Evolutionary conservation across 768 basidiomycete species (phyloP), one percentile per base, ranked within the genome.

Genomic region (Tricholoma saponaceum): DNA sequence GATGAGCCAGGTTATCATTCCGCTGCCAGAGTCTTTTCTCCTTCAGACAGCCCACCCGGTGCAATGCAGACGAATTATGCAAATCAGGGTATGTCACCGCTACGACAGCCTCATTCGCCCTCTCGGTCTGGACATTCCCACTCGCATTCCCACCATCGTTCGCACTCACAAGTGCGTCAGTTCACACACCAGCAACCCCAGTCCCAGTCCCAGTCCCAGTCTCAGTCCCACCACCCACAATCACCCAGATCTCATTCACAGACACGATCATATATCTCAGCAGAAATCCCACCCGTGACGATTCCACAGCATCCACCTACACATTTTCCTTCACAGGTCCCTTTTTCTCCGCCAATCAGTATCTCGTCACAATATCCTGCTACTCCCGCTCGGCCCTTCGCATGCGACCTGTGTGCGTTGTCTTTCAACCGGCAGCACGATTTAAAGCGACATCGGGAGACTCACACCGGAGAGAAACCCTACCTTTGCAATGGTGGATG

Each of bases 401-500:
- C 82, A 9, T 89, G 87, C 59, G 85, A 87, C 62, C 69, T 90
- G 61, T 93, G 90, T 68, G 80, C 89, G 10, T 70, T 92, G 60
- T 91, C 90, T 20, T 93, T 93, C 76, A 90, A 90, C 67, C 83
- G 90, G 44, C 88, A 90, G 68, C 90, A 93, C 67, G 90, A 93
- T 69, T 70, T 92, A 67, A 92, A 92, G 68, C 82, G 90, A 33
- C 90, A 93, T 72, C 79, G 87, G 61, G 89, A 92, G 64, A 92
- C 89, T 23, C 90, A 92, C 72, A 87, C 87, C 5, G 90, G 90
- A 35, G 90, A 92, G 70, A 92, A 91, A 69, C 90, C 90, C 8
- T 92, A 84, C 72, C 70, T 84, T 16, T 92, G 90, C 71, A 91
- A 91, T 63, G 89, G 88, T 12, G 87, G 87, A 44, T 92, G 90